A percentile compares a stretch with the other conserved stretches of the same genome.
Evolutionary conservation across 202 grass and related monocot species (phyloP).

Genomic region (Zizania palustris): DNA sequence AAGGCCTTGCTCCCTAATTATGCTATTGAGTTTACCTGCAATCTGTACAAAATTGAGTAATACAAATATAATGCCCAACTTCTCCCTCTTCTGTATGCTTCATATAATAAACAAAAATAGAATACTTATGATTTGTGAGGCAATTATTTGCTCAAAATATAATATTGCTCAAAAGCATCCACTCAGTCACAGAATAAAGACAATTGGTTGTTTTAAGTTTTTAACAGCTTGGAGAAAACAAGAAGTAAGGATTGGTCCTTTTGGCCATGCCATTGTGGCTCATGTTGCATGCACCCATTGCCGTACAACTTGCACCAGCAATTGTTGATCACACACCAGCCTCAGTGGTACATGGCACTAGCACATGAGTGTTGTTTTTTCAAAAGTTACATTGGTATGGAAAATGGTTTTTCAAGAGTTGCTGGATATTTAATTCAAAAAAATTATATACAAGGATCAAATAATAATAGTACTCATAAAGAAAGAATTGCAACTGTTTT

Average conservation of each 20-base stretch:
- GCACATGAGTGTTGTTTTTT: too few species aligned
- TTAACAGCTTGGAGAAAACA: background rate
- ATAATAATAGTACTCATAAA: too few species aligned
- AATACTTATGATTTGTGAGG: background rate
- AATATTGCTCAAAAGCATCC: constrained; percentile 37
- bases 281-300: background rate
- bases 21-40: constrained; percentile 68
- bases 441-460: too few species aligned
- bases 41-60: constrained; percentile 59
- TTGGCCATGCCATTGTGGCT: background rate
- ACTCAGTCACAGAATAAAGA: background rate
- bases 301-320: background rate
- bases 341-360: too few species aligned
- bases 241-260: background rate
- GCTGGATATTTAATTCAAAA: too few species aligned
- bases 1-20: constrained; percentile 71
- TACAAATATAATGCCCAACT: constrained; percentile 2
- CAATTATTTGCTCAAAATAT: background rate
- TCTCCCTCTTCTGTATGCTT: background rate
- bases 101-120: constrained; percentile 24
- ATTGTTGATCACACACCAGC: background rate
- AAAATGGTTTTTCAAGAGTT: too few species aligned
- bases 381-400: too few species aligned
- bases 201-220: background rate
- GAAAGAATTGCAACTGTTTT: background rate